Evolutionary conservation across 768 basidiomycete genomes (phyloP).

Genomic region (Crepidotus variabilis): DNA sequence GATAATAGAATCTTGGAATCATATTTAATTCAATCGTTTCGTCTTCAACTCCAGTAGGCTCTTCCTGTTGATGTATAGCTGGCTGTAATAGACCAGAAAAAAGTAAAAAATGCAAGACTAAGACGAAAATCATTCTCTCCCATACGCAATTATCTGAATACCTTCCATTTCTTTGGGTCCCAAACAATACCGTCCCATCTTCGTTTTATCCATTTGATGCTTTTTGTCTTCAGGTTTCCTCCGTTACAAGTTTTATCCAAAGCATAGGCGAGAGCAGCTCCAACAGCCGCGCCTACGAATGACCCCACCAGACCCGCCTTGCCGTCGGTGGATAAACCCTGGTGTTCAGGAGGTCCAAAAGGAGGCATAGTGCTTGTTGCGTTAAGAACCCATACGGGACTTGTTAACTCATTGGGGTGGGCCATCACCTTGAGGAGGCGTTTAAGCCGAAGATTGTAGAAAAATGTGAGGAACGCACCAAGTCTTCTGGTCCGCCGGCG

Average conservation of each 20-base stretch:
- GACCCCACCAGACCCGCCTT: neutral
- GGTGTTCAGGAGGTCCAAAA: neutral
- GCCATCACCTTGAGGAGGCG: neutral
- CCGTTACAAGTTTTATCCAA: neutral
- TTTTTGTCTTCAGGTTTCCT: neutral
- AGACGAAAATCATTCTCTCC: no score
- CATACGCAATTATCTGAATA: neutral
- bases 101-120: no score
- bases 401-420: neutral
- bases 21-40: no score
- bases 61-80: no score
- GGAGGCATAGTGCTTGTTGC: neutral
- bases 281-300: neutral
- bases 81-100: no score
- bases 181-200: neutral
- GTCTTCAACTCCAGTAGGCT: no score
- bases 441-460: neutral
- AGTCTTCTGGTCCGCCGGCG: neutral
- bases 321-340: neutral
- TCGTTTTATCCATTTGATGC: neutral
- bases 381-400: neutral
- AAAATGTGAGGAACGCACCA: neutral
- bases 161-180: neutral
- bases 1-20: slow-evolving; percentile 55
- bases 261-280: neutral